Conservation (phyloP, 768 basidiomycete species). For the Exidia glandulosa region DNA sequence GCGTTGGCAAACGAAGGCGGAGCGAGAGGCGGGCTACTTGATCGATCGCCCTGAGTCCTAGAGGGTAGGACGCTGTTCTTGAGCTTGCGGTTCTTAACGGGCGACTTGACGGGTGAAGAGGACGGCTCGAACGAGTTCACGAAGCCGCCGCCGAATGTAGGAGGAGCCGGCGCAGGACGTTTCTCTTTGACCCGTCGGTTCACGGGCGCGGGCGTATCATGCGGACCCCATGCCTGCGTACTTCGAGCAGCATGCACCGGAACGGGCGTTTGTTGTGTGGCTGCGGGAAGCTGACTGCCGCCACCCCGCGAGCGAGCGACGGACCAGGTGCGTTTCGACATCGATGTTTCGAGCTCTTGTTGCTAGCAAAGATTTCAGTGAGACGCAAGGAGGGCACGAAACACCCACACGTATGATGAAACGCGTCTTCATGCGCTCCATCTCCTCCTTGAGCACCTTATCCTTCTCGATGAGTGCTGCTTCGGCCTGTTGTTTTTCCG, state of each 20-base stretch:
- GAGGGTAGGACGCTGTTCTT: not conserved
- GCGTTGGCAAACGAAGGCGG: not conserved
- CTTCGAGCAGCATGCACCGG: conserved; percentile 30
- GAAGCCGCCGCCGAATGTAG: conserved; percentile 39
- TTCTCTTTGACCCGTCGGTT: conserved; percentile 1
- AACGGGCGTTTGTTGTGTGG: conserved; percentile 26
- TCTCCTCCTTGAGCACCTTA: conserved; percentile 53
- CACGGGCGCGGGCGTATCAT: conserved; percentile 2
- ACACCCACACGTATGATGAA: conserved; percentile 52
- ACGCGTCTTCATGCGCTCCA: conserved; percentile 60
- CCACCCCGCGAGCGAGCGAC: conserved; percentile 29
- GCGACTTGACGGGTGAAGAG: conserved; percentile 24
- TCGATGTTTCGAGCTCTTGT: conserved; percentile 50
- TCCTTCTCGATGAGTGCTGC: conserved; percentile 42
- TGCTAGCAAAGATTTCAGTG: conserved; percentile 29
- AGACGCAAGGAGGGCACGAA: not conserved
- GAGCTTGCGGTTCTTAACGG: not conserved
- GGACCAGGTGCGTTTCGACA: conserved; percentile 37
- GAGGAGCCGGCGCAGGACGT: conserved; percentile 18
- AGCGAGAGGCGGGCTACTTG: not conserved
- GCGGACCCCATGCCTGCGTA: not conserved
- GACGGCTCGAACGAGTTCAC: conserved; percentile 40
- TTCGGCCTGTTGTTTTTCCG: conserved; percentile 52
- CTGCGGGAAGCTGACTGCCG: conserved; percentile 25
- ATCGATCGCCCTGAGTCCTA: not conserved